Evolutionary conservation across 768 basidiomycete genomes (phyloP).

Genomic region (Epithele typhae): DNA sequence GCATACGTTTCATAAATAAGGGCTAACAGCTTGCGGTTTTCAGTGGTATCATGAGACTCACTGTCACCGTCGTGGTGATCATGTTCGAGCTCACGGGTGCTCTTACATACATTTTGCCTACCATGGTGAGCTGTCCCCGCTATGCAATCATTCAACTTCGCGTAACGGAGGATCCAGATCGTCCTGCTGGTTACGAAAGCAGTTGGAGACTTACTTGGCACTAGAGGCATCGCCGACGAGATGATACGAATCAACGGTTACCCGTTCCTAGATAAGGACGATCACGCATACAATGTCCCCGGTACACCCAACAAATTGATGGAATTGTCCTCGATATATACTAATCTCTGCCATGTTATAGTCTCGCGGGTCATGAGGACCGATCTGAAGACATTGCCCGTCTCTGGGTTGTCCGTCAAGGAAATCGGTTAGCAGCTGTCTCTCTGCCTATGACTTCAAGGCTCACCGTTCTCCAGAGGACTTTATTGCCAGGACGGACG

Average conservation of each 20-base stretch:
- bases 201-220: conserved; percentile 91
- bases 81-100: conserved; percentile 99
- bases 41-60: conserved; percentile 95
- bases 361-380: conserved; percentile 90
- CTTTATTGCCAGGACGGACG: conserved; percentile 63
- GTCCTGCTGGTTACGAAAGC: conserved; percentile 95
- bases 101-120: conserved; percentile 93
- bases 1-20: not conserved
- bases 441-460: no score
- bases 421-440: conserved; percentile 39
- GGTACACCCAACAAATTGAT: no score
- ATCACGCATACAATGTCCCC: conserved; percentile 85
- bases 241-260: conserved; percentile 97
- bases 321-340: not conserved
- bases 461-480: conserved; percentile 51
- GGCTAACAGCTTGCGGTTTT: not conserved
- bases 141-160: no score
- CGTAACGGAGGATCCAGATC: no score
- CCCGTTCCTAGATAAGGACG: conserved; percentile 95
- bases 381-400: conserved; percentile 69
- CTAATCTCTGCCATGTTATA: no score
- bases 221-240: conserved; percentile 93
- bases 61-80: conserved; percentile 96
- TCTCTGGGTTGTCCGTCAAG: conserved; percentile 68
- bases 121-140: conserved; percentile 78